Evolutionary conservation across 768 basidiomycete genomes (phyloP).

Genomic region (Kwoniella dendrophila): DNA sequence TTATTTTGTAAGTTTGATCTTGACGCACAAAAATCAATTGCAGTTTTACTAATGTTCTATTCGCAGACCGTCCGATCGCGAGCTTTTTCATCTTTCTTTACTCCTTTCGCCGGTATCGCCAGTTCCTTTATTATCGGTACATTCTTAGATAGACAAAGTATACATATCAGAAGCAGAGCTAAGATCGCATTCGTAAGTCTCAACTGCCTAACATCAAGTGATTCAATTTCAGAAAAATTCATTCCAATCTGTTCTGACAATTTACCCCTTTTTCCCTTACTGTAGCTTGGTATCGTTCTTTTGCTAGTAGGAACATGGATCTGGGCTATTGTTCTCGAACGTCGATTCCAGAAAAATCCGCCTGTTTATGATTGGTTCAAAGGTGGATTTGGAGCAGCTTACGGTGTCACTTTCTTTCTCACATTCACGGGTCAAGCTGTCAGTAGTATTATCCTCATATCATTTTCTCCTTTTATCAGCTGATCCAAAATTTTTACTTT

Average conservation of each 20-base stretch:
- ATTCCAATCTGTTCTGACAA: neutral
- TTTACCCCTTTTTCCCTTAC: neutral
- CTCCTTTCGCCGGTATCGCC: conserved; percentile 48
- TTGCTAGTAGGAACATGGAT: conserved; percentile 44
- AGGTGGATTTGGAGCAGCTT: conserved; percentile 20
- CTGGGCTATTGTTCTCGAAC: conserved; percentile 42
- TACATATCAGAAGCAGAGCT: conserved; percentile 33
- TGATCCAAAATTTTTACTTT: too few species aligned
- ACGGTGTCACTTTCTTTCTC: conserved; percentile 44
- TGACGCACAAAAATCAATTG: neutral
- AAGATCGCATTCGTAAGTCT: conserved; percentile 34
- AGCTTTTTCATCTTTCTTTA: conserved; percentile 46
- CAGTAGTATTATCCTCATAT: too few species aligned
- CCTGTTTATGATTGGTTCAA: conserved; percentile 35
- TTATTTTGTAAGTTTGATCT: conserved; percentile 31
- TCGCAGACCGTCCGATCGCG: conserved; percentile 36
- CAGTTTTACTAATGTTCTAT: neutral
- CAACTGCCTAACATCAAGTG: neutral
- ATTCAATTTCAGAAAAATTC: too few species aligned
- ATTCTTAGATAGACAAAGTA: conserved; percentile 35
- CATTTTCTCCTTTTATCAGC: too few species aligned
- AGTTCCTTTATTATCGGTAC: conserved; percentile 42
- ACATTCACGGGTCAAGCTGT: conserved; percentile 42
- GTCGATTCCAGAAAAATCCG: conserved; percentile 28
- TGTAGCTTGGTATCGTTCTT: conserved; percentile 26